Evolutionary conservation across 371 early-diverging fungal genomes (phyloP).

Genomic region (Haplosporangium sp.): DNA sequence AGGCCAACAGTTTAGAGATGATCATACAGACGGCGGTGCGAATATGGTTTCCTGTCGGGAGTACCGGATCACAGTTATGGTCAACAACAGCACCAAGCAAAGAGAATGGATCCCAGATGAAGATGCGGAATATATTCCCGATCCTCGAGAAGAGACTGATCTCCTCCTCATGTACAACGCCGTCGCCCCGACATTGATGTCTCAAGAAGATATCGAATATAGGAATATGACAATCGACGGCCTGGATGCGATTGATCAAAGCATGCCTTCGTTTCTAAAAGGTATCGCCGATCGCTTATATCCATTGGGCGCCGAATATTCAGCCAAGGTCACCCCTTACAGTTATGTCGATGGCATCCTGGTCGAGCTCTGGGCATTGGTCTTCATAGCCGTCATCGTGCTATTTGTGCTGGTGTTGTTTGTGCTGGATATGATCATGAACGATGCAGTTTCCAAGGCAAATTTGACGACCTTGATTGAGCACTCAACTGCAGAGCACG

Average conservation of each 20-base stretch:
- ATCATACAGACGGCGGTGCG: background rate
- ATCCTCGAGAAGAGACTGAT: background rate
- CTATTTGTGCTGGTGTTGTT: conserved; percentile 2
- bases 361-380: conserved; percentile 13
- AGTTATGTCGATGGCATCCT: background rate
- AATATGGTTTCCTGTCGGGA: conserved; percentile 17
- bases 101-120: background rate
- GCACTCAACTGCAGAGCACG: background rate
- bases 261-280: background rate
- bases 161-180: conserved; percentile 5
- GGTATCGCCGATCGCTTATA: conserved; percentile 6
- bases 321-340: background rate
- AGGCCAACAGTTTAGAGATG: background rate
- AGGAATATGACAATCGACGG: background rate
- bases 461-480: conserved; percentile 13
- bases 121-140: background rate
- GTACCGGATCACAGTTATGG: conserved; percentile 5
- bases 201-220: background rate
- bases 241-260: background rate
- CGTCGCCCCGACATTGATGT: conserved; percentile 2
- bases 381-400: conserved; percentile 8
- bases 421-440: conserved; percentile 10
- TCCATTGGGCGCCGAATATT: conserved; percentile 1
- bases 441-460: conserved; percentile 6
- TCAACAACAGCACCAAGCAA: background rate